Evolutionary conservation across 257 asterid genomes (phyloP), one percentile per base, ranked within the genome.

Genomic region (Striga asiatica): DNA sequence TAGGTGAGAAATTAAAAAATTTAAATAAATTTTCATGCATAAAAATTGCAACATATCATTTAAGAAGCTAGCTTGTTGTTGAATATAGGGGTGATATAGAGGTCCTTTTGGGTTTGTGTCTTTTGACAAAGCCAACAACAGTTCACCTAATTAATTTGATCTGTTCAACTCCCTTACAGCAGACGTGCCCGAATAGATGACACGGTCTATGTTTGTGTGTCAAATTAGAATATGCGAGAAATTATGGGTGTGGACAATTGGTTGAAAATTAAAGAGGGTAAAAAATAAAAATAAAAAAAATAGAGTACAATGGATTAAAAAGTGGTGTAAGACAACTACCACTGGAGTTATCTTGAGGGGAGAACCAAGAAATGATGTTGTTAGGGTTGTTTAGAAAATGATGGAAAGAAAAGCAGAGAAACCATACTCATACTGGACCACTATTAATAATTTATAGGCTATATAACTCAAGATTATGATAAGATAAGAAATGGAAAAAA

Each of bases 331-430:
- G 64, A 58, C 73, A 77, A 67, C 71, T 62, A 72, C 76, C 78
- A 71, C 61, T 54, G 55, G 52, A 58, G 58, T 59, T 38, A 18
- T 58, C 67, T 73, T 67, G 66, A 41, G 55, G 59, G 34, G 50
- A 31, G 34, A 56, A 61, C 19, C 66, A 58, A 51, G 28, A 10
- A 12, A 9, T 9, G 9, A 22, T 69, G 46, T 56, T 61, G 83
- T 71, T 77, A 62, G 73, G 80, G 80, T 74, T 71, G 83, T 74
- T 77, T 59, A 65, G 80, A 77, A 73, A 67, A 21, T 48, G 5
- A 59, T 51, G 45, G 59, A 29, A 56, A 60, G 51, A 1, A 65
- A 47, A n/a, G n/a, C n/a, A n/a, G n/a, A n/a, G n/a, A n/a, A n/a
- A n/a, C n/a, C n/a, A n/a, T n/a, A n/a, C n/a, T n/a, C n/a, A n/a